Evolutionary conservation across 1,139 yeast genomes (phyloP), one percentile per base, ranked within the genome.

Genomic region (Kodamaea sp.): DNA sequence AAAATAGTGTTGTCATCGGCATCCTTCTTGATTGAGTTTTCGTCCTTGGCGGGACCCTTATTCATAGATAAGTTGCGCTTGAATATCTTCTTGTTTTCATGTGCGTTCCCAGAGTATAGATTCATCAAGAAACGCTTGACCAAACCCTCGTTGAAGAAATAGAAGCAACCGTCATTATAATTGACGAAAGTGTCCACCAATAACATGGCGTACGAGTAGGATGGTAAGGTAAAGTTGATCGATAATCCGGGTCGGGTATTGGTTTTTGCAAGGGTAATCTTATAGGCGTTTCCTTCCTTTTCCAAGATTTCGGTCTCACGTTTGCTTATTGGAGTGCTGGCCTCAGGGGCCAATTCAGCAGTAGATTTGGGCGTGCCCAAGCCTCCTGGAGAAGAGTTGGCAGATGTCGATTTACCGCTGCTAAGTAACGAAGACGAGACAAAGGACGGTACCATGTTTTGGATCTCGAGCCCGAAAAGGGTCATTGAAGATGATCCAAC

Each of bases 401-500:
- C 28, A 4, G 47, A 37, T 18, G 29, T 16, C 14, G 38, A 31
- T 11, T 26, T n/a, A 7, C 34, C 26, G 21, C 41, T 42, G 5
- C 51, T 38, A 34, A 55, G 41, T 15, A 51, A 39, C 1, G 53
- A 29, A 3, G 51, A 45, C 2, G 63, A 44, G 2, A 44, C 50
- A 32, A 51, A 49, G 2, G 63, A 46, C 0, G 75, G 75, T 3
- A 76, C 75, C 69, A 76, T 66, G 38, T 80, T 77, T 51, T 83
- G 87, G 35, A 84, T 83, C 45, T 83, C 92, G 39, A 83, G 62
- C 3, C 90, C 90, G 53, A 83, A 83, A 18, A 83, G 59, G 0
- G 94, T 83, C 90, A 84, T 83, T 1, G 90, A 82, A 0, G 90
- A 82, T 1, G 89, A 80, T 1, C 92, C 94, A 23, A 83, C 86